Conservation (phyloP, 495 filamentous ascomycete species). For the Sabuloglossum arenarium region DNA sequence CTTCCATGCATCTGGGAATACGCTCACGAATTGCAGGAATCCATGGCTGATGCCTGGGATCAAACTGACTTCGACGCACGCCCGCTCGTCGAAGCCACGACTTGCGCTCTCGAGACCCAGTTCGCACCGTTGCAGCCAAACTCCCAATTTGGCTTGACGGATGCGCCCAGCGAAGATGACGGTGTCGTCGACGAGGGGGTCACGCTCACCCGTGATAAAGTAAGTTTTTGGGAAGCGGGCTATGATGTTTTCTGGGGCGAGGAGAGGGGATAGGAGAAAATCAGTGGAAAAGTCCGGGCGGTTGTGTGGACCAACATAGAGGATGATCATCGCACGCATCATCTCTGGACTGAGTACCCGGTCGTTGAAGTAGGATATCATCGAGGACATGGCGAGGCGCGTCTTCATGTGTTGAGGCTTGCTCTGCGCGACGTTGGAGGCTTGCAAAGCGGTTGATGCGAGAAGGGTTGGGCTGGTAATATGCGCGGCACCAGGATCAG, state of each 20-base stretch:
- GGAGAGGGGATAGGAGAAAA: slow-evolving; percentile 69
- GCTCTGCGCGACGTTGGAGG: slow-evolving; percentile 23
- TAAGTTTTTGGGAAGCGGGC: slow-evolving; percentile 76
- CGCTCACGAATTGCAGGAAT: slow-evolving; percentile 69
- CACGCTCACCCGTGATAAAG: slow-evolving; percentile 84
- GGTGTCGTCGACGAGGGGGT: slow-evolving; percentile 90
- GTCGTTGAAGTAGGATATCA: slow-evolving; percentile 96
- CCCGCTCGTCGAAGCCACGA: slow-evolving; percentile 47
- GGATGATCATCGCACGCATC: slow-evolving; percentile 98
- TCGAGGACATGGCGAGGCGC: slow-evolving; percentile 74
- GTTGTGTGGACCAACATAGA: slow-evolving; percentile 87
- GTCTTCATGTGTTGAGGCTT: slow-evolving; percentile 55
- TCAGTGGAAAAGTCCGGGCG: slow-evolving; percentile 84
- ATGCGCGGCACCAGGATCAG: background rate
- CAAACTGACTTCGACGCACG: slow-evolving; percentile 59
- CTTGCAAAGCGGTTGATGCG: slow-evolving; percentile 12
- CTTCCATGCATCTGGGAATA: slow-evolving; percentile 75
- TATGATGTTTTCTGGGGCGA: slow-evolving; percentile 69
- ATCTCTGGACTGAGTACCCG: slow-evolving; percentile 89
- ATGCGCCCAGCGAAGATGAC: slow-evolving; percentile 84
- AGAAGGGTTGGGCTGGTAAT: background rate
- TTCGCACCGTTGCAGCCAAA: slow-evolving; percentile 38
- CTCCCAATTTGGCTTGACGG: slow-evolving; percentile 56
- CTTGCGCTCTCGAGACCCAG: slow-evolving; percentile 28
- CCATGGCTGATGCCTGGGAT: slow-evolving; percentile 82